Conservation (phyloP, 306 rosid species). For the Dalbergia cochinchinensis region DNA sequence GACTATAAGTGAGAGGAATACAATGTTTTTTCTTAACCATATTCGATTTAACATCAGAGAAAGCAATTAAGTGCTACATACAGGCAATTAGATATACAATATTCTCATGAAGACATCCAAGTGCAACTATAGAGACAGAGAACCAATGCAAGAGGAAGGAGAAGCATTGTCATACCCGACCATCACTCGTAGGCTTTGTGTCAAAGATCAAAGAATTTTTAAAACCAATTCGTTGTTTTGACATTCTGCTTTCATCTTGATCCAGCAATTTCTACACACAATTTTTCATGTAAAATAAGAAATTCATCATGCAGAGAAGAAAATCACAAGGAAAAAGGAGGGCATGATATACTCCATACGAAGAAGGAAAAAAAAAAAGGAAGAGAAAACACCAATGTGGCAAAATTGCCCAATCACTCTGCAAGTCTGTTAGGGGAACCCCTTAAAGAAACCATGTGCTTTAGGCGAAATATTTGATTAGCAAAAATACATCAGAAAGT, state of each 20-base stretch:
- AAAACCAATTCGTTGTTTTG: slow-evolving; percentile 84
- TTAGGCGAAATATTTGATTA: slow-evolving; percentile 26
- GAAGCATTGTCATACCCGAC: slow-evolving; percentile 74
- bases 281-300: slow-evolving; percentile 1
- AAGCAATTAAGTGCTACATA: slow-evolving; percentile 4
- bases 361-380: neutral
- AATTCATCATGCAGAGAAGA: slow-evolving; percentile 12
- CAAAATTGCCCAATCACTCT: slow-evolving; percentile 15
- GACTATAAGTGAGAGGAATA: slow-evolving; percentile 4
- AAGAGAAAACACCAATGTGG: slow-evolving; percentile 2
- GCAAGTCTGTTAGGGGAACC: slow-evolving; percentile 10
- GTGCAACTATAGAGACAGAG: slow-evolving; percentile 18
- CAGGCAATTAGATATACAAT: slow-evolving; percentile 26
- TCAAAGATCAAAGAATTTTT: slow-evolving; percentile 92
- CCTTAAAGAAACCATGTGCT: slow-evolving; percentile 3
- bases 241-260: slow-evolving; percentile 70
- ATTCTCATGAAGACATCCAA: slow-evolving; percentile 10
- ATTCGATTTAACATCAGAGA: slow-evolving; percentile 5
- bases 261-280: slow-evolving; percentile 80
- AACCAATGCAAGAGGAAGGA: slow-evolving; percentile 35
- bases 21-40: neutral
- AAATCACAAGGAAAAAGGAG: slow-evolving; percentile 31
- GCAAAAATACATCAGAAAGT: slow-evolving; percentile 40
- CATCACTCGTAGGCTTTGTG: slow-evolving; percentile 88
- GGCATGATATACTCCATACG: slow-evolving; percentile 1